Evolutionary conservation across 106 monocot genomes (phyloP).

Genomic region (Hemerocallis citrina): DNA sequence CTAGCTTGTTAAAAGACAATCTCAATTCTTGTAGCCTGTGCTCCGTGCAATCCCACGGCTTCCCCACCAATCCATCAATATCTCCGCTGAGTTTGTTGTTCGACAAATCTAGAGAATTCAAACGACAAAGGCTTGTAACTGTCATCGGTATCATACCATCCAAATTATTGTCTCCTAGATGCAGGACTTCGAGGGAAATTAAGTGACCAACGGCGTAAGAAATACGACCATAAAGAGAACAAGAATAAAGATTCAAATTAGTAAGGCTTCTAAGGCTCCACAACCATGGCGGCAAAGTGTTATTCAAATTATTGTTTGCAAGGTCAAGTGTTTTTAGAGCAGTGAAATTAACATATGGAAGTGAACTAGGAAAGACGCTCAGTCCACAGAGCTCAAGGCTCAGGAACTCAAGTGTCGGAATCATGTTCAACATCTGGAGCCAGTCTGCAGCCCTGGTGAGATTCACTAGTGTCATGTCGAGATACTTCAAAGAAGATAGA

Average conservation of each 20-base stretch:
- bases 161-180: constrained; percentile 1
- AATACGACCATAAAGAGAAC: not conserved
- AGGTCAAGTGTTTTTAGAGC: constrained; percentile 16
- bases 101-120: not conserved
- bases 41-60: not conserved
- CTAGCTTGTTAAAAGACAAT: not conserved
- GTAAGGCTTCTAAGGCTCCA: constrained; percentile 8
- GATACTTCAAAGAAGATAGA: constrained; percentile 11
- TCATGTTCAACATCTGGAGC: constrained; percentile 10
- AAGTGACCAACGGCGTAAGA: constrained; percentile 3
- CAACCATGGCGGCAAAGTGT: constrained; percentile 10
- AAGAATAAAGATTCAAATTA: not conserved
- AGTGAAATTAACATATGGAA: constrained; percentile 15
- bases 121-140: constrained; percentile 8
- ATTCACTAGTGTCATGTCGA: not conserved
- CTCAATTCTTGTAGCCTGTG: not conserved
- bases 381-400: not conserved
- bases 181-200: constrained; percentile 3
- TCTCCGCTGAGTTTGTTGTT: not conserved
- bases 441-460: not conserved
- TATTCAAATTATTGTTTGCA: constrained; percentile 10
- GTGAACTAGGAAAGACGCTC: not conserved
- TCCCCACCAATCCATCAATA: not conserved
- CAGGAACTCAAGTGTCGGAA: constrained; percentile 17
- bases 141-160: not conserved